A percentile compares a stretch with the other conserved stretches of the same genome.
These are phyloP conservation scores for Trichoderma brevicompactum DNA, from an alignment of 2,329 filamentous ascomycete species.

Conservation along the genomic window DNA sequence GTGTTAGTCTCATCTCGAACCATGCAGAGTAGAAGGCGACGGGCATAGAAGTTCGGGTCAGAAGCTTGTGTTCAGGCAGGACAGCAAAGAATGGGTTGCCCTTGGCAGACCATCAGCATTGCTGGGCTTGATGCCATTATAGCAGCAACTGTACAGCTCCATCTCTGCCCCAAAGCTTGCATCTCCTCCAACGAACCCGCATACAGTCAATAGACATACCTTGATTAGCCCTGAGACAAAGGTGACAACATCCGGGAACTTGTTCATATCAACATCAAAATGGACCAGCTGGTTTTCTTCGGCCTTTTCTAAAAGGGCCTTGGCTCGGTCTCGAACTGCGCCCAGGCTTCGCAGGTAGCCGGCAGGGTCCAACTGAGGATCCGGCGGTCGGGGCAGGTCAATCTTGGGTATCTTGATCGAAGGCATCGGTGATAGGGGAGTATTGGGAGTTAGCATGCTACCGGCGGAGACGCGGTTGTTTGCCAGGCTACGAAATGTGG, in stretches of 20 bases:
- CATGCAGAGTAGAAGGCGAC: too few relatives aligned
- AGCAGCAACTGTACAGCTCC: neutral
- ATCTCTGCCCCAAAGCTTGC: neutral
- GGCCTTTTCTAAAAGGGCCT: conserved; percentile 75
- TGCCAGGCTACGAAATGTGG: conserved; percentile 49
- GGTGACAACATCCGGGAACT: conserved; percentile 79
- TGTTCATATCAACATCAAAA: conserved; percentile 85
- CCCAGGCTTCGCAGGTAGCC: conserved; percentile 90
- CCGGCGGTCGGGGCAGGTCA: conserved; percentile 80
- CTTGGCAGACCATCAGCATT: neutral
- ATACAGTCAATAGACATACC: conserved; percentile 54
- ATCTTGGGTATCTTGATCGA: conserved; percentile 69
- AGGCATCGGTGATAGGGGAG: conserved; percentile 58
- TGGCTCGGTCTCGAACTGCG: conserved; percentile 80
- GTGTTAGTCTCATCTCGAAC: neutral
- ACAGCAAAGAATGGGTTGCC: too few relatives aligned
- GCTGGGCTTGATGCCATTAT: neutral
- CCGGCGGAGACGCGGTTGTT: conserved; percentile 57
- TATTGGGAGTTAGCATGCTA: conserved; percentile 51
- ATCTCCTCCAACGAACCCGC: neutral
- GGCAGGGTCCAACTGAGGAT: conserved; percentile 84
- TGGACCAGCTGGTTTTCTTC: conserved; percentile 77
- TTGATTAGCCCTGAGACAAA: conserved; percentile 96
- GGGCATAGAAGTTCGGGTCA: too few relatives aligned
- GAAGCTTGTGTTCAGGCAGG: neutral